A percentile compares a stretch with the other conserved stretches of the same genome.
Evolutionary conservation across 345 rosid genomes (phyloP).

Genomic region (Lagerstroemia speciosa): DNA sequence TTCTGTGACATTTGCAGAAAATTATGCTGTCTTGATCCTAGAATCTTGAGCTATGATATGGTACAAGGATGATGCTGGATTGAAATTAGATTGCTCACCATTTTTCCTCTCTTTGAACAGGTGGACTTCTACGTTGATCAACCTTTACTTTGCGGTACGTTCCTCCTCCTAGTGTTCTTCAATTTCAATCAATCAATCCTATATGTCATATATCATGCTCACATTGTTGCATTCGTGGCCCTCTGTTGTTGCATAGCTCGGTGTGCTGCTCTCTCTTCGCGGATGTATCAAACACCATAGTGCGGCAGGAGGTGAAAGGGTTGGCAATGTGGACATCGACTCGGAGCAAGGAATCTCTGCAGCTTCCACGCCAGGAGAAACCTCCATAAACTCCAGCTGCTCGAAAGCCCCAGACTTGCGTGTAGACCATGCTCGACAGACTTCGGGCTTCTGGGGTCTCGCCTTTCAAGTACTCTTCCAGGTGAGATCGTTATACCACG

Average conservation of each 20-base stretch:
- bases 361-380: slow-evolving; percentile 13
- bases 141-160: slow-evolving; percentile 77
- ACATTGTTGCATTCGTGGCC: not conserved
- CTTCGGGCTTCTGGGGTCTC: slow-evolving; percentile 54
- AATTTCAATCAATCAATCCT: not conserved
- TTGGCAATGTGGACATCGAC: slow-evolving; percentile 60
- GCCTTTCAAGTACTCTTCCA: slow-evolving; percentile 80
- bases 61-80: not conserved
- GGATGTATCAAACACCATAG: slow-evolving; percentile 72
- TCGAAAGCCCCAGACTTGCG: slow-evolving; percentile 25
- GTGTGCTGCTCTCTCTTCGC: slow-evolving; percentile 53
- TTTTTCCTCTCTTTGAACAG: slow-evolving; percentile 31
- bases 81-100: not conserved
- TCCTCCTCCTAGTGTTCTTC: not conserved
- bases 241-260: slow-evolving; percentile 42
- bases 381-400: slow-evolving; percentile 13
- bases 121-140: slow-evolving; percentile 79
- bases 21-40: not conserved
- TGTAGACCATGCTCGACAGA: slow-evolving; percentile 24
- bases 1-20: not conserved
- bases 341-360: slow-evolving; percentile 43
- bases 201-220: not conserved
- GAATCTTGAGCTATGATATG: not conserved
- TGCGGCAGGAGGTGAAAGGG: slow-evolving; percentile 53
- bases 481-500: slow-evolving; percentile 25